Percentiles rank a stretch among this genome's conserved stretches.
These are phyloP conservation scores for Casaregolazyma suthepensis DNA, from an alignment of 1,139 yeast species.

Conservation along the genomic window DNA sequence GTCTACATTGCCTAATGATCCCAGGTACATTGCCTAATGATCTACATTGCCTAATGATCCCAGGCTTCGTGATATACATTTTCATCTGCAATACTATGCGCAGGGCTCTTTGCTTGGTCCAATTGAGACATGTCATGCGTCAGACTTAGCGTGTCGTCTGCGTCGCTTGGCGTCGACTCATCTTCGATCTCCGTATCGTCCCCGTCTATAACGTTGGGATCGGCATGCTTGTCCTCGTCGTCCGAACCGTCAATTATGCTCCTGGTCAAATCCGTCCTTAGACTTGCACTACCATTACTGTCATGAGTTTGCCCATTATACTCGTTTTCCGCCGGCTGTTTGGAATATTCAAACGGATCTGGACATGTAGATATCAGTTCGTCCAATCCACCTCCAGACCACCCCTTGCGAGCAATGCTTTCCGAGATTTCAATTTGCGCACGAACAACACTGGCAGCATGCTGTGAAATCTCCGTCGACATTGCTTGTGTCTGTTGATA, in stretches of 20 bases:
- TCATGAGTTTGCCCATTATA: background rate
- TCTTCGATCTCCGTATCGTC: background rate
- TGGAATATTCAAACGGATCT: slow-evolving; percentile 35
- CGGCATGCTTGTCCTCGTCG: background rate
- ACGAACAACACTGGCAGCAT: slow-evolving; percentile 60
- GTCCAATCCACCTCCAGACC: slow-evolving; percentile 84
- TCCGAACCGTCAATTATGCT: background rate
- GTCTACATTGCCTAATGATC: background rate
- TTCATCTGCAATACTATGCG: background rate
- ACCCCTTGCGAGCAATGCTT: slow-evolving; percentile 75
- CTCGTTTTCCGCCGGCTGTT: slow-evolving; percentile 13
- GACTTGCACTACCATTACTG: background rate
- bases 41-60: background rate
- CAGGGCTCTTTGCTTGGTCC: background rate
- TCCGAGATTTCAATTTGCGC: slow-evolving; percentile 80
- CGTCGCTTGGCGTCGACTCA: background rate
- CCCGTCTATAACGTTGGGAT: background rate
- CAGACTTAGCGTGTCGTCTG: background rate
- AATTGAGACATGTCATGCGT: background rate
- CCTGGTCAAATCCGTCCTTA: background rate
- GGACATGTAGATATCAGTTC: slow-evolving; percentile 43
- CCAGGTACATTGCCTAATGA: background rate
- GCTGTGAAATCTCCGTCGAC: slow-evolving; percentile 46
- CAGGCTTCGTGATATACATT: background rate
- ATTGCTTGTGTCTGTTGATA: slow-evolving; percentile 56